Conservation (phyloP, 495 filamentous ascomycete genomes). For the Paragyromitra xinjiangensis region DNA sequence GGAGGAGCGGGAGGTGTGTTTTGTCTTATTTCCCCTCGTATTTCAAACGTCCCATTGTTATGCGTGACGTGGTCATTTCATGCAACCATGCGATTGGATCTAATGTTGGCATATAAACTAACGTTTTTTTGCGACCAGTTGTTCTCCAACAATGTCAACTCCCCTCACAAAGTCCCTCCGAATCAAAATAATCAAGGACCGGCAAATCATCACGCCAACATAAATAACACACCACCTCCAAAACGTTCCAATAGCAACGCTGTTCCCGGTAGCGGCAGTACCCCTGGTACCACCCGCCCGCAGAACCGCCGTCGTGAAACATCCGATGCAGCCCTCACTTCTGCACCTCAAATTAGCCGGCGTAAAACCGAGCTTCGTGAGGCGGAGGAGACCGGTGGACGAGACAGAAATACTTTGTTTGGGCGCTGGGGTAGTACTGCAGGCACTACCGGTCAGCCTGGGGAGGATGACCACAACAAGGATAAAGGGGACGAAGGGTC, state of each 20-base stretch:
- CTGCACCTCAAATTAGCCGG: conserved; percentile 68
- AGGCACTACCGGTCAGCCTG: conserved; percentile 60
- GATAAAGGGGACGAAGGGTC: conserved; percentile 50
- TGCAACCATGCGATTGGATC: conserved; percentile 2
- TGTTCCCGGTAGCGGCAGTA: conserved; percentile 24
- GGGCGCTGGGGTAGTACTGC: conserved; percentile 62
- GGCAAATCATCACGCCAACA: conserved; percentile 46
- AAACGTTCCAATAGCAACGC: conserved; percentile 52
- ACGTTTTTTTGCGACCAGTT: conserved; percentile 63
- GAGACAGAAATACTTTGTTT: conserved; percentile 55
- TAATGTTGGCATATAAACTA: conserved; percentile 44
- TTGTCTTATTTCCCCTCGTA: conserved; percentile 36
- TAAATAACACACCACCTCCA: conserved; percentile 51
- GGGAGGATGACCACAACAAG: conserved; percentile 53
- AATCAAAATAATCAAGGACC: conserved; percentile 74
- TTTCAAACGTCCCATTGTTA: conserved; percentile 22
- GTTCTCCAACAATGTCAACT: conserved; percentile 89
- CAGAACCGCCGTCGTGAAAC: conserved; percentile 83
- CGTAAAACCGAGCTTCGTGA: conserved; percentile 74
- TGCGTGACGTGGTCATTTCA: conserved; percentile 41
- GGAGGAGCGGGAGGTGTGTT: conserved; percentile 81
- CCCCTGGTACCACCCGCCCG: conserved; percentile 74
- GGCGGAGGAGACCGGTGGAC: conserved; percentile 58
- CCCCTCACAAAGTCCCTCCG: conserved; percentile 84
- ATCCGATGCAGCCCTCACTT: conserved; percentile 72